phyloP scores from a whole-genome alignment of 2,329 filamentous ascomycete species.

The Fusarium dlaminii region DNA sequence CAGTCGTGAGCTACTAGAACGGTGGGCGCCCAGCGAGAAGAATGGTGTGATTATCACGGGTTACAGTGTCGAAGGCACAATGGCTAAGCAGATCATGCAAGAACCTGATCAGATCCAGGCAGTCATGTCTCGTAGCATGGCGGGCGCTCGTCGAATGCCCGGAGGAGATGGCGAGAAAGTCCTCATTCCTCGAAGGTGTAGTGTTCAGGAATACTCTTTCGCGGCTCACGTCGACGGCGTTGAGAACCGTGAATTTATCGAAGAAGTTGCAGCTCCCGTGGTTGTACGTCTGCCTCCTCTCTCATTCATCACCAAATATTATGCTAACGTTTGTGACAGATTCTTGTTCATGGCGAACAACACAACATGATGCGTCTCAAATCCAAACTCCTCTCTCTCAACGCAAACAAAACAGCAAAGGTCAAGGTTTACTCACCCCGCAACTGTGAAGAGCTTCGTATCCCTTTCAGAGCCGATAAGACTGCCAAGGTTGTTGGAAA shows the following conservation, averaged over 20 bases:
- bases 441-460: constrained; percentile 94
- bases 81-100: constrained; percentile 95
- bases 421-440: constrained; percentile 93
- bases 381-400: constrained; percentile 92
- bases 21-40: constrained; percentile 95
- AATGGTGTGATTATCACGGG: constrained; percentile 99
- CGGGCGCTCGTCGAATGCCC: constrained; percentile 68
- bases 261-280: constrained; percentile 89
- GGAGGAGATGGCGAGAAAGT: constrained; percentile 82
- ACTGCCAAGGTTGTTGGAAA: constrained; percentile 95
- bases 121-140: constrained; percentile 81
- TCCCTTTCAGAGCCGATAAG: constrained; percentile 96
- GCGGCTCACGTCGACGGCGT: constrained; percentile 96
- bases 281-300: constrained; percentile 71
- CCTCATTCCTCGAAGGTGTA: constrained; percentile 92
- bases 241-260: constrained; percentile 96
- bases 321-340: constrained; percentile 60
- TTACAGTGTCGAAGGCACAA: constrained; percentile 97
- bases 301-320: background rate
- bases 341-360: constrained; percentile 95
- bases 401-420: constrained; percentile 80
- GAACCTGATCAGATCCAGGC: constrained; percentile 96
- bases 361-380: constrained; percentile 98
- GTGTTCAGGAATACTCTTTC: constrained; percentile 93
- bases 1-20: constrained; percentile 88